Conservation (phyloP, 306 rosid genomes). For the Fagus sylvatica region DNA sequence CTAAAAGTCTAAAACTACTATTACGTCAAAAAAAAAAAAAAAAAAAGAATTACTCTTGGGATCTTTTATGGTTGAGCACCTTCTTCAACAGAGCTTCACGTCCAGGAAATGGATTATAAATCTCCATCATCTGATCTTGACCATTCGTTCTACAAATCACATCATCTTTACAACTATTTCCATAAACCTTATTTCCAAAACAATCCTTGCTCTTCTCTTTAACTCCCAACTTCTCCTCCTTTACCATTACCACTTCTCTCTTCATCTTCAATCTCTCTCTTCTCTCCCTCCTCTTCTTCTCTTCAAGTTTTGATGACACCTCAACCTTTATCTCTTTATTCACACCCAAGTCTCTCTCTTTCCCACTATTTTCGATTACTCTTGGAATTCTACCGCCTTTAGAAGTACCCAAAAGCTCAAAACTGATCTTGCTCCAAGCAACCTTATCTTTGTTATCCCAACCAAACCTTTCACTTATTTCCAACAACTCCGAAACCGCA, state of each 20-base stretch:
- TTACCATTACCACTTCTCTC: too few species aligned
- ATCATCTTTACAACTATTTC: background rate
- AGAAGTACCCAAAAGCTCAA: slow-evolving; percentile 68
- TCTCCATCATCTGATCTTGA: slow-evolving; percentile 11
- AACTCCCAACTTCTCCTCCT: slow-evolving; percentile 1
- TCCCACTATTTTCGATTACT: background rate
- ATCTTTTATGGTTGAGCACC: slow-evolving; percentile 2
- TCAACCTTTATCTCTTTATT: background rate
- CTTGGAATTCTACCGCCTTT: slow-evolving; percentile 61
- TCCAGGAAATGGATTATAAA: slow-evolving; percentile 47
- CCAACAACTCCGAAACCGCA: slow-evolving; percentile 37
- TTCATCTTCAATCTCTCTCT: slow-evolving; percentile 29
- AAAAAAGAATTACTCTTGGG: background rate
- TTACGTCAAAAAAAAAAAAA: too few species aligned
- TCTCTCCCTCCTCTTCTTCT: slow-evolving; percentile 32
- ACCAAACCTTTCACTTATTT: slow-evolving; percentile 57
- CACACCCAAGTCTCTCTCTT: background rate
- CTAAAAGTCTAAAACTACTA: too few species aligned
- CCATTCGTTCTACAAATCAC: background rate
- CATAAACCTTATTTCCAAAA: background rate
- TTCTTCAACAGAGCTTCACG: slow-evolving; percentile 37
- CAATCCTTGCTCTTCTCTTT: slow-evolving; percentile 7
- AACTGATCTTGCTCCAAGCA: slow-evolving; percentile 54
- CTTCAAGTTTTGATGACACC: background rate
- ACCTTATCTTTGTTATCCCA: slow-evolving; percentile 60